Base-by-base conservation (phyloP, 2,329 filamentous ascomycete species). In the Trichoderma simmonsii region DNA sequence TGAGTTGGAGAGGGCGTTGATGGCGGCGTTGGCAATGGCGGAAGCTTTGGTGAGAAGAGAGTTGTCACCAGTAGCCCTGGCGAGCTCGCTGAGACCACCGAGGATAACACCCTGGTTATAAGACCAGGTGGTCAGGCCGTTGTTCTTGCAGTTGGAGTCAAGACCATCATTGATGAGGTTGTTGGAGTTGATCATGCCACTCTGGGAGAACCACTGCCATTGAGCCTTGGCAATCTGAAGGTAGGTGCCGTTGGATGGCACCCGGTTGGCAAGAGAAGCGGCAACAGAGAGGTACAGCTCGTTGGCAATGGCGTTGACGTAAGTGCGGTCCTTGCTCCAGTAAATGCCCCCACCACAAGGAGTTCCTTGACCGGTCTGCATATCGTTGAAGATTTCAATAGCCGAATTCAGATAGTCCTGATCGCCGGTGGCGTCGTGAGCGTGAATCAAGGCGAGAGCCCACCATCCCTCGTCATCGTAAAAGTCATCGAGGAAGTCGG, bases 401-500 rank as follows among this genome's bases (percentile, higher is more conserved):
- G 88, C 87, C 6, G 84, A 82, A 61, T 87, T 77, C 51, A 91
- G 85, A 74, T 88, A 91, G n/a, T 83, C 81, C 2, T 74, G 43
- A 59, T 89, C 81, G 3, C 81, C 79, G 0, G 88, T 88, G 18
- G 88, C 80, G 75, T 91, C 89, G 75, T 84, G 89, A 5, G 86
- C 82, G 28, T 86, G 84, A 68, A 90, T 86, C 83, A 88, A 85
- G 21, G 83, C 88, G 72, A 90, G 82, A 11, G 85, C 88, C 89
- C 89, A 91, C 89, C 89, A 90, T n/a, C 87, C 85, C 76, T 88
- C 86, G 75, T 90, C 89, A 73, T 91, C 89, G 74, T 88, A 89
- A 72, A 80, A 89, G 7, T 85, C 83, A 72, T 88, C 87, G 70
- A 85, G 78, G 76, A 87, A 88, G 70, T 82, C 77, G 56, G 76